Percentiles rank a stretch among this genome's conserved stretches.
These are phyloP conservation scores for Areca catechu DNA, from an alignment of 176 grass and related monocot species.

Conservation along the genomic window DNA sequence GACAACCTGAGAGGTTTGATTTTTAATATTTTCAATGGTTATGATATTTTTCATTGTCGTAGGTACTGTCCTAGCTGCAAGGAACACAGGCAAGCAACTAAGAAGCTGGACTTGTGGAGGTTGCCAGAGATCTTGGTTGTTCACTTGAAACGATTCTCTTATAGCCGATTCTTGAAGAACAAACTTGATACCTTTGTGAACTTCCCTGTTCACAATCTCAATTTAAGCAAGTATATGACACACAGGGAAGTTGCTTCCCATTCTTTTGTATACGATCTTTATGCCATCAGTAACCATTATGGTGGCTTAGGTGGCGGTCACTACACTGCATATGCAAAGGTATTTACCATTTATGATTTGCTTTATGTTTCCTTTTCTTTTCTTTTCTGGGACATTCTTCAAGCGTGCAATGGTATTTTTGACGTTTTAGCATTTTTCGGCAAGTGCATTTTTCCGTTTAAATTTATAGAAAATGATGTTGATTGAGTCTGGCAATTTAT, in stretches of 20 bases:
- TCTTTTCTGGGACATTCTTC: too few relatives aligned
- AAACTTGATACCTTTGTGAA: conserved; percentile 98
- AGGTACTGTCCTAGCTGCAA: conserved; percentile 97
- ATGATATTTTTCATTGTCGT: background rate
- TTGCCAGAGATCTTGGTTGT: conserved; percentile 93
- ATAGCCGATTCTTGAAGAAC: conserved; percentile 91
- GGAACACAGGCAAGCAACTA: conserved; percentile 94
- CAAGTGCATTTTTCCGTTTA: too few relatives aligned
- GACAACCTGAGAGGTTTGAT: background rate
- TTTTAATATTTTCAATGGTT: conserved; percentile 7
- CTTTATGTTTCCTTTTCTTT: background rate
- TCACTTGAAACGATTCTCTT: conserved; percentile 97
- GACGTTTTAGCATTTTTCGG: too few relatives aligned
- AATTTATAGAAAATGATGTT: too few relatives aligned
- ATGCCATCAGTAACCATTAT: conserved; percentile 94
- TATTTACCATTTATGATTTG: conserved; percentile 5
- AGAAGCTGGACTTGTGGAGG: conserved; percentile 96
- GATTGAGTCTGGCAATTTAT: too few relatives aligned
- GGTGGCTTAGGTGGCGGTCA: conserved; percentile 92
- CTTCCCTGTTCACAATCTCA: conserved; percentile 67
- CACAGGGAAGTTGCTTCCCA: conserved; percentile 1
- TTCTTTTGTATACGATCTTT: conserved; percentile 60
- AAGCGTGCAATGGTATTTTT: too few relatives aligned
- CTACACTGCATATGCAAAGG: conserved; percentile 95
- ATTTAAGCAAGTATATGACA: conserved; percentile 72